Base-by-base conservation (phyloP, 2,329 filamentous ascomycete species). In the Ramichloridium luteum region DNA sequence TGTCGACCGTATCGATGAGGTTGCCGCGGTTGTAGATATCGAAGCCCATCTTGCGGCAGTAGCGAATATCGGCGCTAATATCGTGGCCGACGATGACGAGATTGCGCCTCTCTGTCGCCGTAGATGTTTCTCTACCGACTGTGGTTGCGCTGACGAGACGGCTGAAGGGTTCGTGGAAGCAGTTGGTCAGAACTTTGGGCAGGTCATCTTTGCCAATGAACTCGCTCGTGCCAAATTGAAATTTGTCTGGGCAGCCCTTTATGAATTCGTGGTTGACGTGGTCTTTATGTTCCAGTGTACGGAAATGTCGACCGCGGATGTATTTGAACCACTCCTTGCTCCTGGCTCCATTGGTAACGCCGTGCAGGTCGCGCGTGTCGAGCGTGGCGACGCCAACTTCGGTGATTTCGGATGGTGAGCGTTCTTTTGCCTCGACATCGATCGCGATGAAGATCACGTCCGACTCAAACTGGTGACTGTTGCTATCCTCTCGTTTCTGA, bases 381-480 rank as follows among this genome's bases (percentile, higher is more conserved):
- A 96, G 64, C 3, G 77, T 77, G 1, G 83, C 78, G 23, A 98
- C 64, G 1, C 90, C 90, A 23, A 98, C 67, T 55, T 98, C 90
- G 0, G 86, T 93, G 36, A 96, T 68, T 9, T 71, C 62, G 20
- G 66, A 61, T 9, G 74, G 69, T 27, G 71, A 63, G 13, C 60
- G 58, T 54, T 98, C 90, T 36, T 77, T 82, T 1, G 78, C 75
- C 55, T 98, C 90, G 16, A 92, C 62, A 46, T 98, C 90, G 27
- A 96, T 65, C 39, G 72, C 74, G 37, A 93, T 64, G 45, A 94
- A 79, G 5, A 92, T 65, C 1, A 74, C 66, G 12, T 66, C 61
- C 6, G 55, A 47, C 16, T 75, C 69, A n/a, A 23, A 23, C 8
- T 23, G 8, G 20, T 23, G n/a, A 8, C 8, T 8, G 8, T 8